Percentiles rank a stretch among this genome's conserved stretches.
These are phyloP conservation scores for Chaetomiaceae sp. DNA, from an alignment of 2,329 filamentous ascomycete species.

Conservation along the genomic window DNA sequence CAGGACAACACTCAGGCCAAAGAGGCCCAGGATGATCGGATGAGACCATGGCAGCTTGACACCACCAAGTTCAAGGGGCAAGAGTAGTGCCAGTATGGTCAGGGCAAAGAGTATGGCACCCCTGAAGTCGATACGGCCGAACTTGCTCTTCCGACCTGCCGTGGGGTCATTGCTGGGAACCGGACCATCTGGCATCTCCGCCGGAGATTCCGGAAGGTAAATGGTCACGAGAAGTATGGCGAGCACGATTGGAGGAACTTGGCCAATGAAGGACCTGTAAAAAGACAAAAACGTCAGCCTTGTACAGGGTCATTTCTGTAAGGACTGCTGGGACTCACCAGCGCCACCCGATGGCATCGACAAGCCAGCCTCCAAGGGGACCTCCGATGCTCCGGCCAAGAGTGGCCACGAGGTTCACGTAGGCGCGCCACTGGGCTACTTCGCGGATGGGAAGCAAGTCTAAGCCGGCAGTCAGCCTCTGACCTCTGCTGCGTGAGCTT, in stretches of 20 bases:
- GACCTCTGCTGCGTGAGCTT: neutral
- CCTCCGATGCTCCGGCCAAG: conserved; percentile 47
- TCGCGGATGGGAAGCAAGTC: conserved; percentile 48
- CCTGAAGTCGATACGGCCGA: conserved; percentile 53
- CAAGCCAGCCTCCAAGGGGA: conserved; percentile 53
- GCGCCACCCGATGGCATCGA: conserved; percentile 59
- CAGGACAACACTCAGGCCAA: conserved; percentile 26
- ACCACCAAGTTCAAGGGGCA: conserved; percentile 37
- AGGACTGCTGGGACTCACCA: conserved; percentile 33
- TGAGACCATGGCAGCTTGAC: conserved; percentile 34
- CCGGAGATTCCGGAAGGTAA: conserved; percentile 27
- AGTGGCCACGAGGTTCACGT: conserved; percentile 47
- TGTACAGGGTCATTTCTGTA: neutral
- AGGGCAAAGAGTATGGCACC: conserved; percentile 43
- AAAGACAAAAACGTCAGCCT: conserved; percentile 11
- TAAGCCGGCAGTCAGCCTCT: conserved; percentile 12
- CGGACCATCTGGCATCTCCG: too few species aligned
- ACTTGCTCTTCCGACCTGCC: conserved; percentile 26
- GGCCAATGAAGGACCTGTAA: conserved; percentile 49
- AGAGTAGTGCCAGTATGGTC: conserved; percentile 32
- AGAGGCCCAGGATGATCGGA: conserved; percentile 29
- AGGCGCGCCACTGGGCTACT: conserved; percentile 48
- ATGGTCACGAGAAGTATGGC: conserved; percentile 37
- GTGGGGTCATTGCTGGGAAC: conserved; percentile 6
- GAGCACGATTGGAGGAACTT: conserved; percentile 48